Evolutionary conservation across 768 basidiomycete species (phyloP).

Genomic region (Russula dissimulans): DNA sequence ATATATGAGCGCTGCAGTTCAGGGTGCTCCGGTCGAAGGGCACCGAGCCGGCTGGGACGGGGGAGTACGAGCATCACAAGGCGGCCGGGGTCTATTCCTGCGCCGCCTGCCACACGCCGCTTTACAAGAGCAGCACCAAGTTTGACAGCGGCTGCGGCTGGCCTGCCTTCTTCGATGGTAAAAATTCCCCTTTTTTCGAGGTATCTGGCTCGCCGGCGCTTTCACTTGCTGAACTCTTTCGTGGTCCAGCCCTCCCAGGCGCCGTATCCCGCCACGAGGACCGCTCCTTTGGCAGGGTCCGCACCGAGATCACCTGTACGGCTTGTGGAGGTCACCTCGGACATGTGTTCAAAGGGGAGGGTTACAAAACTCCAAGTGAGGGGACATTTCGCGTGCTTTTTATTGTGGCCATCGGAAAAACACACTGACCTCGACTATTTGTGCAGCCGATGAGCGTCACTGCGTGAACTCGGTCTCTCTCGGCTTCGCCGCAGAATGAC

Average conservation of each 20-base stretch:
- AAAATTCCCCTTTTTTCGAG: not conserved
- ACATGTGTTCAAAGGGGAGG: conserved; percentile 93
- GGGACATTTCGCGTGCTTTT: not conserved
- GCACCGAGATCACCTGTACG: conserved; percentile 83
- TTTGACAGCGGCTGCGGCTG: conserved; percentile 92
- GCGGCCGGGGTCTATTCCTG: conserved; percentile 67
- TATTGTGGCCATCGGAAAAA: not conserved
- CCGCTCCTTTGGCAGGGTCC: conserved; percentile 48
- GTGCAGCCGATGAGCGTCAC: conserved; percentile 68
- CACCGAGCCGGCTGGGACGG: conserved; percentile 70
- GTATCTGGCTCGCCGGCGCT: not conserved
- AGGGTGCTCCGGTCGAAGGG: conserved; percentile 78
- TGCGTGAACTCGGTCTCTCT: conserved; percentile 88
- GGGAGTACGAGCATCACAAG: conserved; percentile 65
- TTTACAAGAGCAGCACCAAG: conserved; percentile 86
- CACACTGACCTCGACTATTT: not conserved
- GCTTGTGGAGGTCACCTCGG: conserved; percentile 92
- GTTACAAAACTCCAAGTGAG: conserved; percentile 64
- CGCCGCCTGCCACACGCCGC: conserved; percentile 68
- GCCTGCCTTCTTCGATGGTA: conserved; percentile 96
- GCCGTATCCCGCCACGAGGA: conserved; percentile 79
- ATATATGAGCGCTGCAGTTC: conserved; percentile 43
- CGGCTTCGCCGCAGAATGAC: conserved; percentile 50
- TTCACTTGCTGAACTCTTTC: not conserved
- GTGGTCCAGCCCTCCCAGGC: conserved; percentile 69